Base-by-base conservation (phyloP, 148 eudicot species). In the Amaranthus cruentus region DNA sequence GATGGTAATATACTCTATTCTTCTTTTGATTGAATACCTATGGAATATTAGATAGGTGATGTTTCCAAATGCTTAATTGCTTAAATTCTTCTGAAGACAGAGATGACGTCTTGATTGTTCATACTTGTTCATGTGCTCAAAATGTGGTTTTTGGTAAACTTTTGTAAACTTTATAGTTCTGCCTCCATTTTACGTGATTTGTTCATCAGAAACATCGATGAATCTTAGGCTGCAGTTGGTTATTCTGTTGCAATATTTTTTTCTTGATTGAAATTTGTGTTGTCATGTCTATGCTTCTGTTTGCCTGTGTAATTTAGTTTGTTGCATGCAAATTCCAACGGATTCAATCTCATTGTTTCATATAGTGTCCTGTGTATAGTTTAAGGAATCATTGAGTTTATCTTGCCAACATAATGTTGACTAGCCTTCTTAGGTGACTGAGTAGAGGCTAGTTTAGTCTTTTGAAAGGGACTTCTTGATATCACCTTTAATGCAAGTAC, bases 1-100 rank as follows among this genome's bases (percentile, higher is more conserved):
- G 97, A 93, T 78, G 98, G 98, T 91, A 89, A 64, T 64, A 10
- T 68, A 58, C 43, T 77, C 46, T 7, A 15, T 6, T 11, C 11
- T 42, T 61, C 43, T 52, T 54, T 66, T 44, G 11, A 18, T 18
- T 9, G 3, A 42, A 51, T 49, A 60, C 54, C 3, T 50, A n/a
- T 3, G 12, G 52, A 12, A 12, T 5, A 54, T 50, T 2, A 38
- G 54, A 69, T 46, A n/a, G 62, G 4, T 28, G 50, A 77, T 48
- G 51, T 47, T 57, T 55, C 6, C 61, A 62, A 72, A 52, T 55
- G 65, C 71, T 44, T 77, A 50, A 10, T 57, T 74, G 12, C 46
- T 56, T 57, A 12, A 4, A 46, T 18, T 55, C 44, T 43, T 59
- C 50, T 28, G 38, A 48, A 18, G 48, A 8, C 6, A 11, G 15